Evolutionary conservation across 352 stramenopile genomes (phyloP).

Genomic region (Phytophthora capsici): DNA sequence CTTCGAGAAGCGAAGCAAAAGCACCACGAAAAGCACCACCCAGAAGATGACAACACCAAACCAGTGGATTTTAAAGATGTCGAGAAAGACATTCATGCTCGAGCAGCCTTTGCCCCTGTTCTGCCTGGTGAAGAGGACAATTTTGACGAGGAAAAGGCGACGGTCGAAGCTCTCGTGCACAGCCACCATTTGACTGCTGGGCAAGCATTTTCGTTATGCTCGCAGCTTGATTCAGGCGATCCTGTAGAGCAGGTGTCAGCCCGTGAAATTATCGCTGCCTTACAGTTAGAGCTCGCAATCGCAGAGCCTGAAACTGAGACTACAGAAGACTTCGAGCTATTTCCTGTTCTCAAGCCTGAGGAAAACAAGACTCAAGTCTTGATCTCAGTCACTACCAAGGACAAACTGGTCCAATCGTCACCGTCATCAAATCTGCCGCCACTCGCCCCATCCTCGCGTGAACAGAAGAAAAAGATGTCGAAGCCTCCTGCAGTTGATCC

Average conservation of each 20-base stretch:
- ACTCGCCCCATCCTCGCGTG: constrained; percentile 8
- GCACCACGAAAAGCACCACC: constrained; percentile 27
- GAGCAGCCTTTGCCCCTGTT: constrained; percentile 29
- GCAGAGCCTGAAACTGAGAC: constrained; percentile 25
- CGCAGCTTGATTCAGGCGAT: constrained; percentile 63
- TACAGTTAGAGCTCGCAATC: constrained; percentile 53
- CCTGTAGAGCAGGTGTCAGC: constrained; percentile 48
- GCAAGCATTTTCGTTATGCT: constrained; percentile 76
- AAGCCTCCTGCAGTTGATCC: constrained; percentile 33
- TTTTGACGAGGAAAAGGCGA: constrained; percentile 55
- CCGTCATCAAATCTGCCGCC: constrained; percentile 22
- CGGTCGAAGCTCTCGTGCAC: constrained; percentile 75
- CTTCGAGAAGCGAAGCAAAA: constrained; percentile 34
- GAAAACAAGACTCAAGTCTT: constrained; percentile 2
- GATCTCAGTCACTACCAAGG: constrained; percentile 8
- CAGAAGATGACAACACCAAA: constrained; percentile 12
- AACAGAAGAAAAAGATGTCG: constrained; percentile 22
- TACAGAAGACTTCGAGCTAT: constrained; percentile 20
- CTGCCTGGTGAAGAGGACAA: constrained; percentile 32
- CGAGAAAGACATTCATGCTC: constrained; percentile 36
- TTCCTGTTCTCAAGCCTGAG: constrained; percentile 25
- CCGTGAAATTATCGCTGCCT: constrained; percentile 56
- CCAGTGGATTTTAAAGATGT: constrained; percentile 16
- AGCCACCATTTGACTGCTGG: constrained; percentile 54
- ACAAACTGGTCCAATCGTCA: constrained; percentile 1